Conservation (phyloP, 805 yeast species). For the Candida alai region DNA sequence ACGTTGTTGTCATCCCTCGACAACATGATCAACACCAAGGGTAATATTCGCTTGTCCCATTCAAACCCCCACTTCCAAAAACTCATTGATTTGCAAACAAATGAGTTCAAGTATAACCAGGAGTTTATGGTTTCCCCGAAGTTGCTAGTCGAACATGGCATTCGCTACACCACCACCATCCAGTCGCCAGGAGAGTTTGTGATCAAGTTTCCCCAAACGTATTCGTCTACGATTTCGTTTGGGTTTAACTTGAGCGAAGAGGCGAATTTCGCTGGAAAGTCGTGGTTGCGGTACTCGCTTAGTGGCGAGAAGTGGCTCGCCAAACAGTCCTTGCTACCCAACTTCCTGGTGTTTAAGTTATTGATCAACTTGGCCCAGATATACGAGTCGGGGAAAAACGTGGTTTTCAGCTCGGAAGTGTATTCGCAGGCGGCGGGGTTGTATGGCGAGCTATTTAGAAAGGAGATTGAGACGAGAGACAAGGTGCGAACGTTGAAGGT, state of each 20-base stretch:
- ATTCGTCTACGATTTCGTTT: slow-evolving; percentile 46
- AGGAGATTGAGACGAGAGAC: slow-evolving; percentile 44
- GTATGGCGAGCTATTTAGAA: slow-evolving; percentile 28
- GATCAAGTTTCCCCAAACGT: slow-evolving; percentile 54
- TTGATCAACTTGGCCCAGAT: slow-evolving; percentile 44
- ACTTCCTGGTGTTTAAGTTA: slow-evolving; percentile 48
- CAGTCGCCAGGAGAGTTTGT: slow-evolving; percentile 63
- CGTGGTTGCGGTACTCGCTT: slow-evolving; percentile 51
- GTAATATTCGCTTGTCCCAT: slow-evolving; percentile 28
- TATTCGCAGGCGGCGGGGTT: slow-evolving; percentile 29
- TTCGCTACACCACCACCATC: slow-evolving; percentile 42
- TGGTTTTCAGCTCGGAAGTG: slow-evolving; percentile 32
- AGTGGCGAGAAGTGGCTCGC: slow-evolving; percentile 51
- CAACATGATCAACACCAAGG: slow-evolving; percentile 24
- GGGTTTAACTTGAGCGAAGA: slow-evolving; percentile 58
- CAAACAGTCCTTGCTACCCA: slow-evolving; percentile 47
- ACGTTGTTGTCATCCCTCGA: slow-evolving; percentile 28
- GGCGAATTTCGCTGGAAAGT: slow-evolving; percentile 51
- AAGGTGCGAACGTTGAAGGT: slow-evolving; percentile 24
- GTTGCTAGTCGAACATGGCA: slow-evolving; percentile 44
- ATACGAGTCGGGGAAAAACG: slow-evolving; percentile 28
- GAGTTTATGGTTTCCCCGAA: slow-evolving; percentile 51
- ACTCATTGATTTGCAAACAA: slow-evolving; percentile 16
- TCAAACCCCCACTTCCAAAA: slow-evolving; percentile 22
- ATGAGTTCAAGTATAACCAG: slow-evolving; percentile 26